Percentiles rank a stretch among this genome's conserved stretches.
These are phyloP conservation scores for Cyberlindnera lachancei DNA, from an alignment of 805 yeast genomes.

Conservation along the genomic window DNA sequence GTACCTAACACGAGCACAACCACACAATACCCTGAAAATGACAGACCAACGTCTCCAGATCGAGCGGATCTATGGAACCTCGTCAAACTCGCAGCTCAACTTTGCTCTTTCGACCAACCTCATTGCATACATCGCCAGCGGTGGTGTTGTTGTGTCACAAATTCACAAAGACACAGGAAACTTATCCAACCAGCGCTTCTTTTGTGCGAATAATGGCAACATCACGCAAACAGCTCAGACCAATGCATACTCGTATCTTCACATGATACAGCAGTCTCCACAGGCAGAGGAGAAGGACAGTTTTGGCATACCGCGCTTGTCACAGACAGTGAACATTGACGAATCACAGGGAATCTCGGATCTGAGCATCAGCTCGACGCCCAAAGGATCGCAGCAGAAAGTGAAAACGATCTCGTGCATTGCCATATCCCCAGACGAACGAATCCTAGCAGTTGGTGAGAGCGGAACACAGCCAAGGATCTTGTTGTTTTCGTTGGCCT, in stretches of 20 bases:
- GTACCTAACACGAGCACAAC: no score
- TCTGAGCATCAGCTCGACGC: not conserved
- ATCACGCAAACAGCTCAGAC: conserved; percentile 1
- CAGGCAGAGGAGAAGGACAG: conserved; percentile 11
- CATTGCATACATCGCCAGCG: conserved; percentile 50
- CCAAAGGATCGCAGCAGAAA: conserved; percentile 24
- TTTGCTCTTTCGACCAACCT: conserved; percentile 32
- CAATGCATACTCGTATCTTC: conserved; percentile 11
- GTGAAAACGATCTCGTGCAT: conserved; percentile 49
- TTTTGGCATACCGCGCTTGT: conserved; percentile 9
- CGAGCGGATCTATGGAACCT: conserved; percentile 37
- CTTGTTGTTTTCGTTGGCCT: conserved; percentile 49
- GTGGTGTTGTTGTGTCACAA: conserved; percentile 48
- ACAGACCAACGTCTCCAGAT: conserved; percentile 9
- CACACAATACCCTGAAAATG: no score
- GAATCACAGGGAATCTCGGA: not conserved
- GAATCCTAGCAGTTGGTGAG: conserved; percentile 61
- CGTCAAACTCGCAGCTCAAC: conserved; percentile 35
- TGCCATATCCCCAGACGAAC: conserved; percentile 49
- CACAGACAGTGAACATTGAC: conserved; percentile 8
- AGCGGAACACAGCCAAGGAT: conserved; percentile 63
- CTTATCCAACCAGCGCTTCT: conserved; percentile 37
- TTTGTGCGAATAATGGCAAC: conserved; percentile 35
- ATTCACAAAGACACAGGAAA: conserved; percentile 18
- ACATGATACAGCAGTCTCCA: conserved; percentile 7